phyloP scores from a whole-genome alignment of 1,139 yeast genomes.

The Saccharomyces hybrid region DNA sequence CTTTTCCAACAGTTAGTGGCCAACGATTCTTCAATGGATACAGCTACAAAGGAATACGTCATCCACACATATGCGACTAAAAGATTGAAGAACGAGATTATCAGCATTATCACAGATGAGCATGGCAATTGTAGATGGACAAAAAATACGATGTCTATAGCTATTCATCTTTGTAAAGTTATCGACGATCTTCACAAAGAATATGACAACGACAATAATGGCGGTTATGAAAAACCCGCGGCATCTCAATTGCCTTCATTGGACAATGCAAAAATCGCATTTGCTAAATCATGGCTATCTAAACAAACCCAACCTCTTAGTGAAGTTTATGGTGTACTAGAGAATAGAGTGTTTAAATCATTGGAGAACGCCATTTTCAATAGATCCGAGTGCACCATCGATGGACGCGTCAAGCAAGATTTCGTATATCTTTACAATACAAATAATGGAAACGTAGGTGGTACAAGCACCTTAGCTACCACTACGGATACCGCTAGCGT shows the following conservation, averaged over 20 bases:
- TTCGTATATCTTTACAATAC: constrained; percentile 27
- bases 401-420: constrained; percentile 32
- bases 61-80: constrained; percentile 25
- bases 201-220: constrained; percentile 7
- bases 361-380: constrained; percentile 26
- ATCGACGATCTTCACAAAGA: constrained; percentile 28
- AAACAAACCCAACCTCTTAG: constrained; percentile 81
- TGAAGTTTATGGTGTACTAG: constrained; percentile 73
- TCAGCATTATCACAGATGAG: constrained; percentile 77
- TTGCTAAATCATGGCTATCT: constrained; percentile 72
- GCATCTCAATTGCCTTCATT: constrained; percentile 15
- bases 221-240: neutral
- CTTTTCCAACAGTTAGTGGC: constrained; percentile 63
- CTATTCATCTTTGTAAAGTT: constrained; percentile 58
- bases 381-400: constrained; percentile 28
- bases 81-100: constrained; percentile 48
- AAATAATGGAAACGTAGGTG: constrained; percentile 2
- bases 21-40: constrained; percentile 33
- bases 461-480: neutral
- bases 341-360: constrained; percentile 51
- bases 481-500: neutral
- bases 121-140: constrained; percentile 91
- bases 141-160: constrained; percentile 63
- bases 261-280: constrained; percentile 40
- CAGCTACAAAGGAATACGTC: constrained; percentile 23